Base-by-base conservation (phyloP, 306 rosid species). In the Vigna reflexopilosa region DNA sequence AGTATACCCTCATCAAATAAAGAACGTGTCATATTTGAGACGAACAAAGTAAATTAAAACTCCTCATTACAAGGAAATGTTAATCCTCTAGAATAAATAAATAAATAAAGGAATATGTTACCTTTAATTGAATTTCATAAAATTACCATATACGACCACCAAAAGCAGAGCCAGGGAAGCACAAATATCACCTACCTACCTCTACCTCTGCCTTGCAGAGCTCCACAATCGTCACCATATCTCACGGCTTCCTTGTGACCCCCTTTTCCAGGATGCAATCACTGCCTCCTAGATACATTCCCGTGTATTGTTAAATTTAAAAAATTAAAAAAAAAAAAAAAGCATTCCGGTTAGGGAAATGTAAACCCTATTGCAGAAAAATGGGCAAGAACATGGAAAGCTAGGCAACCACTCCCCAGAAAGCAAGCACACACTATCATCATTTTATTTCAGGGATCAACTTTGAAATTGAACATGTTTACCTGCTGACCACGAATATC, bases 401-500 rank as follows among this genome's bases (percentile, higher is more conserved):
- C 9, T 50, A 16, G 5, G 15, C 19, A n/a, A 20, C 24, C 58
- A n/a, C 26, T 36, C 42, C 58, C 26, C 28, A 52, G 19, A 26
- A 58, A 58, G 5, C 30, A 20, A 20, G 30, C 42, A 68, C 15
- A 45, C 54, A 55, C 24, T 11, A 15, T 30, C 5, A n/a, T 9
- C 5, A n/a, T 9, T 34, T 42, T 30, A 58, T 58, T 45, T 14
- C 15, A 20, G 20, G 17, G 56, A 13, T 48, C 58, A 48, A 58
- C 22, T 49, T 38, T 6, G 3, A 49, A 40, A 40, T 40, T 80
- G 20, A 80, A 17, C 50, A 38, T n/a, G 12, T 28, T 24, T 28
- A 80, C 78, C 79, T 71, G 78, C 28, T 52, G 50, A 51, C 51
- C 67, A 72, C 5, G 74, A 52, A 42, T 12, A 63, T 42, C 19